phyloP scores from a whole-genome alignment of 495 filamentous ascomycete genomes.

The Cercophora newfieldiana region DNA sequence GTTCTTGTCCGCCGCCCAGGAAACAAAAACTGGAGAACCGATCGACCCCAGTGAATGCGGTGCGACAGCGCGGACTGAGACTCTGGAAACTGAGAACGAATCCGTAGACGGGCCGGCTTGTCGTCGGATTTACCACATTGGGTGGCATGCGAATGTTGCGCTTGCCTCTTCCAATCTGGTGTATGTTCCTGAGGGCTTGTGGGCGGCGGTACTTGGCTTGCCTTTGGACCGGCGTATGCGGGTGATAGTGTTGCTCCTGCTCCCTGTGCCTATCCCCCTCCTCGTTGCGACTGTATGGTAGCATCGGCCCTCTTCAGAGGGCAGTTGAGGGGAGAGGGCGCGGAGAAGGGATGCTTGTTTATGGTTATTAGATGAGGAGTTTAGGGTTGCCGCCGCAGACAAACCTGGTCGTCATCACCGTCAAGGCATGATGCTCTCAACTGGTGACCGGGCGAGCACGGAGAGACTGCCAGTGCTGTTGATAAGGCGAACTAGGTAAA shows the following conservation, averaged over 20 bases:
- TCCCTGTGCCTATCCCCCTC: no score
- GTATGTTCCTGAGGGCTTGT: neutral
- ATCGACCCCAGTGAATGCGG: constrained; percentile 12
- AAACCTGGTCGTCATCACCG: neutral
- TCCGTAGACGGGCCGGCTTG: constrained; percentile 1
- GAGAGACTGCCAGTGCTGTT: no score
- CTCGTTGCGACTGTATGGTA: constrained; percentile 22
- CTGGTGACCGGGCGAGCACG: no score
- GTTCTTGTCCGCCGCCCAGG: neutral
- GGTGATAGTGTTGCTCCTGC: constrained; percentile 21
- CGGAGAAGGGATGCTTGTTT: neutral
- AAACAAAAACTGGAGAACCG: constrained; percentile 27
- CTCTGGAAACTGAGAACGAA: neutral
- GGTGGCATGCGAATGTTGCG: neutral
- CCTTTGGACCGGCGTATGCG: constrained; percentile 12
- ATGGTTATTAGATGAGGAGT: constrained; percentile 1
- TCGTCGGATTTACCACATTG: constrained; percentile 1
- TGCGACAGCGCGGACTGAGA: neutral
- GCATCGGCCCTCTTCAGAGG: constrained; percentile 18
- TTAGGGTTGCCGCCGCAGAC: neutral
- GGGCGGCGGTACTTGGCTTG: neutral
- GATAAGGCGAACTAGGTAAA: no score
- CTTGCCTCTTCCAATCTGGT: neutral
- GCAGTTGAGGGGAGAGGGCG: constrained; percentile 7
- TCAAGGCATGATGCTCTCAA: no score